Evolutionary conservation across 768 basidiomycete genomes (phyloP).

Genomic region (Panaeolus papilionaceus): DNA sequence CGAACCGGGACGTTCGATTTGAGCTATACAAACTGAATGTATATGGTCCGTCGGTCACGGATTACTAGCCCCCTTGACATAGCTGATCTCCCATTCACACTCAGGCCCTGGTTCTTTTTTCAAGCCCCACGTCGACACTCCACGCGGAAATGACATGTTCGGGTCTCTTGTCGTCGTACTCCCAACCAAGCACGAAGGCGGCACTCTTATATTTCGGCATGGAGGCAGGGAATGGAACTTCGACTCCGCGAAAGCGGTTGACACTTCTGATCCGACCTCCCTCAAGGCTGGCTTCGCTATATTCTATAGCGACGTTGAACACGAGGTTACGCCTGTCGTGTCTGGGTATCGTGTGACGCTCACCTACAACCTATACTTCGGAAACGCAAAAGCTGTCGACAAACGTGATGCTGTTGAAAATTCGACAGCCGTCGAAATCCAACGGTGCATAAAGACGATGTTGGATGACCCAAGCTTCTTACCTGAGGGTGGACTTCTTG

Average conservation of each 20-base stretch:
- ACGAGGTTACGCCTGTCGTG: slow-evolving; percentile 38
- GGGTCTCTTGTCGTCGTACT: slow-evolving; percentile 54
- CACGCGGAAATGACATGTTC: slow-evolving; percentile 48
- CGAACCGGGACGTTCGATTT: slow-evolving; percentile 28
- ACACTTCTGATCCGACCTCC: not conserved
- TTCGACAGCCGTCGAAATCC: not conserved
- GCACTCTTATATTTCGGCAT: slow-evolving; percentile 39
- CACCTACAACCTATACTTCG: slow-evolving; percentile 45
- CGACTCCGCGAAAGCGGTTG: slow-evolving; percentile 34
- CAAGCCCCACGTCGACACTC: slow-evolving; percentile 53
- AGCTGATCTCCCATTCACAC: not conserved
- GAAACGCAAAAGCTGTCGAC: not conserved
- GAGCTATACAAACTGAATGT: slow-evolving; percentile 56
- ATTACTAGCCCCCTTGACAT: too few species aligned
- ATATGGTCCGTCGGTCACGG: slow-evolving; percentile 40
- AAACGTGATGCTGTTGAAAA: not conserved
- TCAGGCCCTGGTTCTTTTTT: slow-evolving; percentile 47
- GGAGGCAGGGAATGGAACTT: slow-evolving; percentile 36
- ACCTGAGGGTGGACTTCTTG: slow-evolving; percentile 44
- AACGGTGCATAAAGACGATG: slow-evolving; percentile 27
- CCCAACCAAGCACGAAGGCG: slow-evolving; percentile 47
- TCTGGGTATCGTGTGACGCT: slow-evolving; percentile 43
- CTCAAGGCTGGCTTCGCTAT: slow-evolving; percentile 31
- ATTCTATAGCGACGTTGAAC: slow-evolving; percentile 43
- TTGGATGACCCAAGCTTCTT: slow-evolving; percentile 41